Base-by-base conservation (phyloP, 2,329 filamentous ascomycete species). In the Alternaria sp. region DNA sequence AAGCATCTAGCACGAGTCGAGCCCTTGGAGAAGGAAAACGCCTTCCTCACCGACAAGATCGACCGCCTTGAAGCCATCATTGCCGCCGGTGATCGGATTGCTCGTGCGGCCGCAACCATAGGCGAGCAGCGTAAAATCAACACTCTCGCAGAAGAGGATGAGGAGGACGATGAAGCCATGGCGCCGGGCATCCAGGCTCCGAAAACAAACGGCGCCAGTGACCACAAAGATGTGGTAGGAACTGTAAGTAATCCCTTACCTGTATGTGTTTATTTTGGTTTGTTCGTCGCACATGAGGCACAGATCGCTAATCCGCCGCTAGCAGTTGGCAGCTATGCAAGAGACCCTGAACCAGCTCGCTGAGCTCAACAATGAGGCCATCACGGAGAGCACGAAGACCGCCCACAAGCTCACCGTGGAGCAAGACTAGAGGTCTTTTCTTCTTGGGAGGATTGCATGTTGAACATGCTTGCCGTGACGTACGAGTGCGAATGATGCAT, bases 271-370 rank as follows among this genome's bases (percentile, higher is more conserved):
- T 61, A 15, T 49, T 60, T 28, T 61, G 20, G 6, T 30, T 30
- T 28, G 58, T 8, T 44, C 12, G 20, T 33, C 47, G 53, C n/a
- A 44, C 44, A 12, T 15, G 12, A 55, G 33, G 15, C 6, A 51
- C 49, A 55, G 60, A 56, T 41, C 14, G 61, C 78, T 79, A 70
- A 79, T 73, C 63, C 65, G 65, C 66, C 64, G 70, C 62, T 73
- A 79, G 76, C 78, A 80, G 78, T 75, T 80, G 65, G 78, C 78
- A 58, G 75, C 75, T 49, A 80, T 80, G 78, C 75, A 78, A 62
- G 73, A 76, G 63, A 76, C 78, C 6, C 59, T 80, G 4, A 72
- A 69, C 7, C 78, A 80, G 60, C 74, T 80, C 7, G 71, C 63
- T 26, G 76, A 78, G 23, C 67, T 80, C 6, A 80, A 80, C 53